These are phyloP conservation scores for Claviceps purpurea DNA, from an alignment of 2,329 filamentous ascomycete genomes.

Conservation along the genomic window DNA sequence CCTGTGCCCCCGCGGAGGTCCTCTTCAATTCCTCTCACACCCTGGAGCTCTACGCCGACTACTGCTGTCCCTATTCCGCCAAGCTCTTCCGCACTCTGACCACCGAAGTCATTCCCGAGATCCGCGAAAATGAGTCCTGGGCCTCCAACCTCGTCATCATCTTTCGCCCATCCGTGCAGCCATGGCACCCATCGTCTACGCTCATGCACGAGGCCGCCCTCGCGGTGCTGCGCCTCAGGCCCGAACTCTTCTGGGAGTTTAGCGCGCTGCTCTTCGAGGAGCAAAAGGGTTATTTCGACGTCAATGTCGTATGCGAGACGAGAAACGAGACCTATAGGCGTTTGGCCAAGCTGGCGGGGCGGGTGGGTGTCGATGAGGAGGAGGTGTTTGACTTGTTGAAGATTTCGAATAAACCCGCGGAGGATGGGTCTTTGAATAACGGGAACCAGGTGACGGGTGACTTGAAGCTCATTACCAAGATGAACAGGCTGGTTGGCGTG, in stretches of 20 bases:
- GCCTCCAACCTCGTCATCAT: constrained; percentile 53
- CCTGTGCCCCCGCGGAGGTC: constrained; percentile 25
- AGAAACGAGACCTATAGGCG: constrained; percentile 74
- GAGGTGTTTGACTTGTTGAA: constrained; percentile 55
- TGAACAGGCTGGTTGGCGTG: constrained; percentile 62
- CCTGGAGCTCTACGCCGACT: constrained; percentile 65
- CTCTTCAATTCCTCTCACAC: constrained; percentile 38
- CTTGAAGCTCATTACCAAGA: constrained; percentile 72
- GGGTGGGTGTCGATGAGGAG: constrained; percentile 56
- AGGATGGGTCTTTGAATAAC: constrained; percentile 56
- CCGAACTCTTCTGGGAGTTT: constrained; percentile 69
- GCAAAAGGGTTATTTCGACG: constrained; percentile 74
- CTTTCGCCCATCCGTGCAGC: constrained; percentile 85
- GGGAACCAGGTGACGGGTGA: constrained; percentile 79
- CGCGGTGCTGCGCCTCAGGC: constrained; percentile 60
- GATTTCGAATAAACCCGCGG: constrained; percentile 52
- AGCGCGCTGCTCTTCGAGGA: constrained; percentile 49
- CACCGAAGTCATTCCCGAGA: constrained; percentile 47
- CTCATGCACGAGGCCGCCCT: constrained; percentile 71
- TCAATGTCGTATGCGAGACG: constrained; percentile 67
- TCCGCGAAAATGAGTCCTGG: constrained; percentile 46
- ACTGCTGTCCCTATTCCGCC: constrained; percentile 66
- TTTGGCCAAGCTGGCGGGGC: constrained; percentile 58
- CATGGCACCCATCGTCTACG: constrained; percentile 84
- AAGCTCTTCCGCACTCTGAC: constrained; percentile 67